Conservation (phyloP, 345 rosid genomes). For the Hibiscus tridactylites region DNA sequence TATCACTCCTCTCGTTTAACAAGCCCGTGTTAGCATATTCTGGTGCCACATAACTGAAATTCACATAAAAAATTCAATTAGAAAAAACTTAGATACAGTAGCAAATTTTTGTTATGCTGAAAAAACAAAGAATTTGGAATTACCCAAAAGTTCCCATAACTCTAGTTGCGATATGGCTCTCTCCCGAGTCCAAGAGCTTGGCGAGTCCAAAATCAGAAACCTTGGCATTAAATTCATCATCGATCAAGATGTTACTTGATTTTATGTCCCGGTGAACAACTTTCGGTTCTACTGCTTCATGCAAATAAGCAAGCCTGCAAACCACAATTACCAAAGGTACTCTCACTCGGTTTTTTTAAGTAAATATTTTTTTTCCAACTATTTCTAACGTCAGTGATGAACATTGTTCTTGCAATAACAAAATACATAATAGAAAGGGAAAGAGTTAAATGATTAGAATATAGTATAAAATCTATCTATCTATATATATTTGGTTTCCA, state of each 20-base stretch:
- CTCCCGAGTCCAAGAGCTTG: conserved; percentile 80
- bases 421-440: too few relatives aligned
- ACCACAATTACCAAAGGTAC: background rate
- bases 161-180: conserved; percentile 91
- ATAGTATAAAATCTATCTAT: background rate
- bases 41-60: conserved; percentile 88
- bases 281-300: conserved; percentile 97
- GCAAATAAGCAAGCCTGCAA: conserved; percentile 91
- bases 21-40: conserved; percentile 89
- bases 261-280: conserved; percentile 94
- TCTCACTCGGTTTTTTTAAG: background rate
- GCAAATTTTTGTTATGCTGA: background rate
- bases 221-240: conserved; percentile 74
- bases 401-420: too few relatives aligned
- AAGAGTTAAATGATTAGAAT: too few relatives aligned
- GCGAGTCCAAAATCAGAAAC: conserved; percentile 98
- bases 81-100: background rate
- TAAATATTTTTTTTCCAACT: too few relatives aligned
- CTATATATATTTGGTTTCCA: too few relatives aligned
- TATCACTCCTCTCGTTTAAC: conserved; percentile 87
- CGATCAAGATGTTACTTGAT: conserved; percentile 91
- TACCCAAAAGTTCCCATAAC: conserved; percentile 99
- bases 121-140: conserved; percentile 10
- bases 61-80: conserved; percentile 9
- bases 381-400: too few relatives aligned